phyloP scores from a whole-genome alignment of 805 yeast species.

The Wickerhamiella hasegawae region DNA sequence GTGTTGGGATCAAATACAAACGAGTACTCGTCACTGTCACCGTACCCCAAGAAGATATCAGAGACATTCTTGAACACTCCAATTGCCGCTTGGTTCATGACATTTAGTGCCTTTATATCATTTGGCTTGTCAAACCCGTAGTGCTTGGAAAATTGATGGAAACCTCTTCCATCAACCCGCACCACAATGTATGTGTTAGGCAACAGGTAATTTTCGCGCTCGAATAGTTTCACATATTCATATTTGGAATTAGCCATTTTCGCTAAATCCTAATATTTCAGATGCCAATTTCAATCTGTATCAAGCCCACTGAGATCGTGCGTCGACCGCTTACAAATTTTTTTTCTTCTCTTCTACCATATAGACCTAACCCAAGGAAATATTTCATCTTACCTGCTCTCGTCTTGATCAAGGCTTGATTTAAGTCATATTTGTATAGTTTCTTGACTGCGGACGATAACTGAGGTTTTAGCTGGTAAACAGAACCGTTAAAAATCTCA shows the following conservation, averaged over 20 bases:
- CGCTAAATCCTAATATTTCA: too few species aligned
- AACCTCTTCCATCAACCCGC: conserved; percentile 86
- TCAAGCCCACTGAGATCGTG: too few species aligned
- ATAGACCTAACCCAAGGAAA: too few species aligned
- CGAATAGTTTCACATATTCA: conserved; percentile 77
- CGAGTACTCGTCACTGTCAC: conserved; percentile 90
- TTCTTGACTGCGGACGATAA: too few species aligned
- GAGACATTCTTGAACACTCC: conserved; percentile 46
- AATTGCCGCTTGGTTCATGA: conserved; percentile 72
- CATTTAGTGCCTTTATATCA: conserved; percentile 54
- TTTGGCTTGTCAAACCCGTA: conserved; percentile 81
- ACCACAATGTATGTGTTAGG: conserved; percentile 74
- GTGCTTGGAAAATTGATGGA: conserved; percentile 56
- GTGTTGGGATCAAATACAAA: conserved; percentile 54
- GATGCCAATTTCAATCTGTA: too few species aligned
- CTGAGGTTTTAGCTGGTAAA: too few species aligned
- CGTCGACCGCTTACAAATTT: neutral
- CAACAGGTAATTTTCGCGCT: conserved; percentile 50
- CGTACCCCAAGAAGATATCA: conserved; percentile 71
- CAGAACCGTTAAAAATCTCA: too few species aligned
- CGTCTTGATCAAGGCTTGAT: too few species aligned
- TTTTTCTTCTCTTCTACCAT: too few species aligned
- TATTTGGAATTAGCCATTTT: conserved; percentile 63
- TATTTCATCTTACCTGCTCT: too few species aligned
- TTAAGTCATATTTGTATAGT: too few species aligned